A percentile compares a stretch with the other conserved stretches of the same genome.
These are phyloP conservation scores for Aspergillus texensis DNA, from an alignment of 2,329 filamentous ascomycete species.

Conservation along the genomic window DNA sequence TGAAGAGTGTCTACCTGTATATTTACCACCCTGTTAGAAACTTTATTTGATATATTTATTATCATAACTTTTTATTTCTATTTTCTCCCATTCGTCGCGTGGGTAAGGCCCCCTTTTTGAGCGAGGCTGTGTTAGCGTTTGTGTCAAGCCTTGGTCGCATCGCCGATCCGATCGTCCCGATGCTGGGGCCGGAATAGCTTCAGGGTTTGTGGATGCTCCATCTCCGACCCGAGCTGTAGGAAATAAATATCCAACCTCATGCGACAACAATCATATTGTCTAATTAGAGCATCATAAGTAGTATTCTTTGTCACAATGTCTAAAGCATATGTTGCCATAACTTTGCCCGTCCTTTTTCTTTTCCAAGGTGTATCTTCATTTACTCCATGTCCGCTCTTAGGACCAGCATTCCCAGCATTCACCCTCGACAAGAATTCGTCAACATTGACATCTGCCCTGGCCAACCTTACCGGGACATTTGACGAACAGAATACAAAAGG, in stretches of 20 bases:
- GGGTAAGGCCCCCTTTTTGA: not conserved
- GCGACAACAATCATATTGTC: accelerated
- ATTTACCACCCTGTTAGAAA: no score
- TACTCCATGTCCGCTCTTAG: constrained; percentile 26
- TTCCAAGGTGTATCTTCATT: constrained; percentile 17
- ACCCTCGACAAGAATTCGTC: constrained; percentile 14
- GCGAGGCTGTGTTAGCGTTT: not conserved
- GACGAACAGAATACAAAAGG: not conserved
- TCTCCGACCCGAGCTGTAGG: not conserved
- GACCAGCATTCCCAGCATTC: constrained; percentile 22
- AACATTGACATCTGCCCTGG: constrained; percentile 10
- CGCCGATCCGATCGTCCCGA: not conserved
- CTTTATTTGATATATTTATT: no score
- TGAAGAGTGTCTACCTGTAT: not conserved
- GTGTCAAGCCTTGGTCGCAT: not conserved
- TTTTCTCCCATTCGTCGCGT: not conserved
- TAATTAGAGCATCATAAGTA: not conserved
- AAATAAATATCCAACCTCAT: not conserved
- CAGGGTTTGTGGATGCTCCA: not conserved
- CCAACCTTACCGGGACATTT: not conserved
- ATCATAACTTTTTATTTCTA: no score
- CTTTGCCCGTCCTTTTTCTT: not conserved
- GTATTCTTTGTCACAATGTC: not conserved
- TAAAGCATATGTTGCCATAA: not conserved
- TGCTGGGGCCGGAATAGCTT: not conserved